phyloP scores from a whole-genome alignment of 257 asterid species.

The Ophiorrhiza pumila region DNA sequence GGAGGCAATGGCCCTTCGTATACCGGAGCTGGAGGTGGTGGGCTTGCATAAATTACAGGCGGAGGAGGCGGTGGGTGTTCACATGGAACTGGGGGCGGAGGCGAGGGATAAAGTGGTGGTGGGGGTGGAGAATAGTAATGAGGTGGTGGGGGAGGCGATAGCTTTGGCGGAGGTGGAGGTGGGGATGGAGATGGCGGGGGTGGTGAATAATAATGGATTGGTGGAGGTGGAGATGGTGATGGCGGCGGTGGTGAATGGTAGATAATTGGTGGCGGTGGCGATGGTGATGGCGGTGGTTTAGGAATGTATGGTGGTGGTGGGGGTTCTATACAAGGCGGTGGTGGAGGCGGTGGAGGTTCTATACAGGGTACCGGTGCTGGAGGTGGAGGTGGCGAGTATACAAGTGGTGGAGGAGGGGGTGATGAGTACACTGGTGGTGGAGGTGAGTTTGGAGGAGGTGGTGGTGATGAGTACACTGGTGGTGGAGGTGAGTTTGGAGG shows the following conservation, averaged over 20 bases:
- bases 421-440: constrained; percentile 42
- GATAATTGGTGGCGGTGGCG: constrained; percentile 42
- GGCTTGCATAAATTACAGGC: constrained; percentile 17
- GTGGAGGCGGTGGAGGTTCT: constrained; percentile 47
- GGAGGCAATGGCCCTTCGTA: constrained; percentile 90
- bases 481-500: constrained; percentile 54
- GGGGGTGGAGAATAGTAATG: constrained; percentile 24
- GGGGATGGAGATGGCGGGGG: constrained; percentile 41
- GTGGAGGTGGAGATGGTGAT: constrained; percentile 44
- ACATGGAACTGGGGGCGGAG: constrained; percentile 25
- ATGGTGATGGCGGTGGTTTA: constrained; percentile 60
- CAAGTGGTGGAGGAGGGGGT: constrained; percentile 37
- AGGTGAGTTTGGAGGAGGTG: constrained; percentile 27
- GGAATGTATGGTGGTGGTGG: constrained; percentile 45
- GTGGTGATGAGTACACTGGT: constrained; percentile 31
- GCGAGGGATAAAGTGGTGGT: constrained; percentile 36
- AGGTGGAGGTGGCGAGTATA: constrained; percentile 52
- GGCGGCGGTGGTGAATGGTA: constrained; percentile 52
- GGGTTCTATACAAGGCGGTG: constrained; percentile 56
- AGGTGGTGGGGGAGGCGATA: constrained; percentile 12
- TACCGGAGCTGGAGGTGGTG: constrained; percentile 73
- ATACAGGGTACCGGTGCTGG: constrained; percentile 35
- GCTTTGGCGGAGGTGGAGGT: constrained; percentile 39
- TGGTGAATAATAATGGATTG: constrained; percentile 31
- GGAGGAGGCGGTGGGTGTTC: constrained; percentile 25